Percentiles rank a stretch among this genome's conserved stretches.
phyloP scores from a whole-genome alignment of 2,329 filamentous ascomycete genomes.

The Xylogone sp. region DNA sequence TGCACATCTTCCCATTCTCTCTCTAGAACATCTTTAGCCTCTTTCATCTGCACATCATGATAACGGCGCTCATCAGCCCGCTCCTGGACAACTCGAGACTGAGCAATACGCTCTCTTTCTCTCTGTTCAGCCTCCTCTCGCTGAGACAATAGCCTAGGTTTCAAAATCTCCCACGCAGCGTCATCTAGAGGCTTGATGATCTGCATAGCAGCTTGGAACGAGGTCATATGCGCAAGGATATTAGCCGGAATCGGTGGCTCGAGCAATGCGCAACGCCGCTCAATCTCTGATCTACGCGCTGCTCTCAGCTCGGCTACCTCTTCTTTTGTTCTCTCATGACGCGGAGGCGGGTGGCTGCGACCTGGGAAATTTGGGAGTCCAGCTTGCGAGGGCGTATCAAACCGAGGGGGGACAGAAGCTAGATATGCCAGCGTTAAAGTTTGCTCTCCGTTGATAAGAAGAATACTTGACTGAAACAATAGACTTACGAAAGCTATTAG shows the following conservation, averaged over 20 bases:
- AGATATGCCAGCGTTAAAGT: slow-evolving; percentile 6
- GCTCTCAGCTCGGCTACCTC: slow-evolving; percentile 63
- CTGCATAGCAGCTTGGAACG: slow-evolving; percentile 70
- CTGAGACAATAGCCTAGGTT: slow-evolving; percentile 64
- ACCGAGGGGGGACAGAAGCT: slow-evolving; percentile 20
- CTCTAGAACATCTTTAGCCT: slow-evolving; percentile 57
- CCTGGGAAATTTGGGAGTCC: slow-evolving; percentile 20
- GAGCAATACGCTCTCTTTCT: slow-evolving; percentile 37
- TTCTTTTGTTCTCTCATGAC: slow-evolving; percentile 52
- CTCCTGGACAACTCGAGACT: slow-evolving; percentile 34
- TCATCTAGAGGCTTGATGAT: slow-evolving; percentile 67
- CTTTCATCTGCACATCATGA: slow-evolving; percentile 34
- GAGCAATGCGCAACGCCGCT: slow-evolving; percentile 62
- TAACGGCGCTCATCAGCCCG: slow-evolving; percentile 25
- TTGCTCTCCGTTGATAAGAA: neutral
- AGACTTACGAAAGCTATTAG: slow-evolving; percentile 14
- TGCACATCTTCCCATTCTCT: slow-evolving; percentile 70
- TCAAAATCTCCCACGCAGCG: slow-evolving; percentile 64
- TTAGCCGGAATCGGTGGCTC: slow-evolving; percentile 60
- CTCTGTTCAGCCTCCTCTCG: slow-evolving; percentile 59
- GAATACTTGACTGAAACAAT: neutral
- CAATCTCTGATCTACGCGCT: slow-evolving; percentile 65
- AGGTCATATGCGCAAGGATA: slow-evolving; percentile 65
- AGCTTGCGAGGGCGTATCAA: slow-evolving; percentile 26
- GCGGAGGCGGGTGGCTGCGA: slow-evolving; percentile 18